Conservation (phyloP, 192 early-diverging fungal genomes). For the Glomus cerebriforme region DNA sequence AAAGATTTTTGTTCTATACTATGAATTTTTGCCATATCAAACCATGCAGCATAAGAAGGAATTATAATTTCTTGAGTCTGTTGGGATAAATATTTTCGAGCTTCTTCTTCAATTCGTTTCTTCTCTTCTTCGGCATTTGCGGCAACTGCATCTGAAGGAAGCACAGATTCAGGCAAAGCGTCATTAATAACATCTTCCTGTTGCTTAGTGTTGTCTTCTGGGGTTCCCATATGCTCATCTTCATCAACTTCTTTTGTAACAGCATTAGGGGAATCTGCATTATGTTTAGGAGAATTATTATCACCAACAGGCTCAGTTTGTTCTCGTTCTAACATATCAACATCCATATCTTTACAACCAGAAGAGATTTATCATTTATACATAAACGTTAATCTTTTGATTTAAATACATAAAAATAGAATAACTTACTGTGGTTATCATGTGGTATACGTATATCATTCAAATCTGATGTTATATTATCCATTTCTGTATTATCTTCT, state of each 20-base stretch:
- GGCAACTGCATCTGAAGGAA: conserved; percentile 26
- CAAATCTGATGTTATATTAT: conserved; percentile 20
- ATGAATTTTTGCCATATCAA: conserved; percentile 75
- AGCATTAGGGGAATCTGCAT: conserved; percentile 3
- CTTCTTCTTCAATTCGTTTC: conserved; percentile 60
- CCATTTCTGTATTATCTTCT: conserved; percentile 38
- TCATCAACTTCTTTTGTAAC: conserved; percentile 38
- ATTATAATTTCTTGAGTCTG: conserved; percentile 74
- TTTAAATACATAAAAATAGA: background rate
- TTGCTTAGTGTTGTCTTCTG: conserved; percentile 18
- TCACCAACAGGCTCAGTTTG: background rate
- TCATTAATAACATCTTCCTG: conserved; percentile 28
- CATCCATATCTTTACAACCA: conserved; percentile 4
- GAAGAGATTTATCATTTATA: background rate
- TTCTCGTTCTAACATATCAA: conserved; percentile 25
- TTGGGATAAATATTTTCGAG: conserved; percentile 62
- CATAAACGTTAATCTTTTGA: background rate
- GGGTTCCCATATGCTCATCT: conserved; percentile 26
- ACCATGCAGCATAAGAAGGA: conserved; percentile 96
- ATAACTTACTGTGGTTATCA: conserved; percentile 9
- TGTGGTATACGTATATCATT: background rate
- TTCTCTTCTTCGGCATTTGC: conserved; percentile 36
- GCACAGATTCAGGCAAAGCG: conserved; percentile 31
- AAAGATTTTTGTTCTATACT: conserved; percentile 86
- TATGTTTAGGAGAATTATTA: background rate